Percentiles rank a stretch among this genome's conserved stretches.
These are phyloP conservation scores for Beta vulgaris DNA, from an alignment of 148 eudicot species.

Conservation along the genomic window DNA sequence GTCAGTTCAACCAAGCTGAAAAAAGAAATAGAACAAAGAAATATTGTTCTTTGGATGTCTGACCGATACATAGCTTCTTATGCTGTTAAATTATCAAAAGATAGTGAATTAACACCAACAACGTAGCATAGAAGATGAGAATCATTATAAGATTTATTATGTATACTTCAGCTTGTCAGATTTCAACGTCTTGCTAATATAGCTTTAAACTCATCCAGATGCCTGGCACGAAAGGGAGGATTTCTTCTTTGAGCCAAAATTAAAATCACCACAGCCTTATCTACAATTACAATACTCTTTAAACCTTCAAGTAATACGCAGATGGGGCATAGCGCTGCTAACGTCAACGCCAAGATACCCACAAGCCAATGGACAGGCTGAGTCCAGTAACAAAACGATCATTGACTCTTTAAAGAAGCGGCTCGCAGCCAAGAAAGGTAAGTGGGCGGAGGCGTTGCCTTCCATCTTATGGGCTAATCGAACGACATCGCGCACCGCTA, in stretches of 20 bases:
- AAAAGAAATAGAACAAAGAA: neutral
- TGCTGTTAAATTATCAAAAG: neutral
- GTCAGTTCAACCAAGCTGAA: slow-evolving; percentile 5
- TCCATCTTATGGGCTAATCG: too few relatives aligned
- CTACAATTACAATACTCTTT: slow-evolving; percentile 41
- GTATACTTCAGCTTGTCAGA: neutral
- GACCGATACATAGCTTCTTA: neutral
- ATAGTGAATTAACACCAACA: slow-evolving; percentile 6
- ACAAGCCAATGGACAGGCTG: too few relatives aligned
- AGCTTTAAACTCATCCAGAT: slow-evolving; percentile 45
- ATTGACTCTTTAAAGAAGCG: too few relatives aligned
- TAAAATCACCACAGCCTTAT: slow-evolving; percentile 52
- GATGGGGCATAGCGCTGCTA: too few relatives aligned
- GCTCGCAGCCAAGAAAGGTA: too few relatives aligned
- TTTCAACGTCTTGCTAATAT: slow-evolving; percentile 35
- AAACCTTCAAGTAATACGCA: slow-evolving; percentile 59
- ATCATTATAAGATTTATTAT: too few relatives aligned
- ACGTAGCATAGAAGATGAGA: neutral
- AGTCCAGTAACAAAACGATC: too few relatives aligned
- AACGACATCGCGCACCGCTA: too few relatives aligned
- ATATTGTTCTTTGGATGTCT: neutral
- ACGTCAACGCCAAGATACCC: too few relatives aligned
- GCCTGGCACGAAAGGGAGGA: slow-evolving; percentile 46
- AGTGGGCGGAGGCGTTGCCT: too few relatives aligned
- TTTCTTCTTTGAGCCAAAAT: slow-evolving; percentile 42